Evolutionary conservation across 805 yeast species (phyloP), one percentile per base, ranked within the genome.

Genomic region (Zygosaccharomyces lentus): DNA sequence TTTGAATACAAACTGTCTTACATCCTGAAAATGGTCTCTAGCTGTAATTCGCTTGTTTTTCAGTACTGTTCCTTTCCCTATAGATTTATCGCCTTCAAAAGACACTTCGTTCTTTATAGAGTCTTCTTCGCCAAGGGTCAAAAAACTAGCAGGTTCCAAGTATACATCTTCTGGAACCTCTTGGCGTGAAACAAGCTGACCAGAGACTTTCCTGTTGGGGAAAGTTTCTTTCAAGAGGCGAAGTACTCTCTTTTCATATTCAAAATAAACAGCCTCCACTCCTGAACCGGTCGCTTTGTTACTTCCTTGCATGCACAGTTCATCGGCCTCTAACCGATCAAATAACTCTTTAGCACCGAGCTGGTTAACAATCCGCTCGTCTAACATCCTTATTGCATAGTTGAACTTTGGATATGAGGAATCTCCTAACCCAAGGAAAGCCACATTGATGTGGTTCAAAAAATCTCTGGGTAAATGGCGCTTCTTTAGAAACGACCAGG

Each of bases 361-460:
- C 65, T 91, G 97, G 23, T 73, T 56, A 2, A 68, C 57, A 26
- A 91, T 58, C 47, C 99, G 72, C 17, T 80, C 75, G 62, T 91
- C 96, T 13, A 93, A 65, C 58, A 91, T 90, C 50, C 82, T 77
- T 30, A 84, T 78, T n/a, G 96, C 96, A 73, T 81, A 82, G 66
- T 93, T 91, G 67, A 80, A 93, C 52, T 84, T 78, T 4, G 95
- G 87, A 62, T 93, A 93, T 1, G 95, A 83, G 0, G 96, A 83
- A 64, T 93, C 98, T 21, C 99, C 99, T 1, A 93, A 67, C 0
- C 99, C 99, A 59, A 93, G 84, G 1, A 88, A 76, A 2, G 91
- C 77, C 53, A 89, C 72, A 13, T 69, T 64, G 9, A 87, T 55
- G 58, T 82, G 86, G 51, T 74, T 73, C 32, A 91, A 67, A 25